Evolutionary conservation across 176 grass and related monocot species (phyloP).

Genomic region (Poa pratensis): DNA sequence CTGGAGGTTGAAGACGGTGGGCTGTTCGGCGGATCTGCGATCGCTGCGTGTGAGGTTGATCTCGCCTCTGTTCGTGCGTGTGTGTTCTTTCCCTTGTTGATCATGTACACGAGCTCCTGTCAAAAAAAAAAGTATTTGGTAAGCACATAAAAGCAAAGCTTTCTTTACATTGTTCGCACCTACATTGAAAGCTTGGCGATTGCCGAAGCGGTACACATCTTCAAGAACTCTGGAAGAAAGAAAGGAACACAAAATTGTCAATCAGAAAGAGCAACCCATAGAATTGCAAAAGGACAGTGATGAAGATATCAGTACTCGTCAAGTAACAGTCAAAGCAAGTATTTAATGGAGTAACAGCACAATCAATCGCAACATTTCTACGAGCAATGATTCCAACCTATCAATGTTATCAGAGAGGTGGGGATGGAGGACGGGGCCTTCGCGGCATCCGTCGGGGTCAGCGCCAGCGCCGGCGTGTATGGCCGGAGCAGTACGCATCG

Average conservation of each 20-base stretch:
- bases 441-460: background rate
- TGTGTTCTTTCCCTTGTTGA: too few relatives aligned
- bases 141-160: constrained; percentile 20
- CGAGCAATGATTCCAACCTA: too few relatives aligned
- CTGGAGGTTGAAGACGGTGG: too few relatives aligned
- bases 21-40: too few relatives aligned
- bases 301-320: background rate
- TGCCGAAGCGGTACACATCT: constrained; percentile 80
- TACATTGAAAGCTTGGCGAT: constrained; percentile 90
- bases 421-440: background rate
- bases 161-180: constrained; percentile 59
- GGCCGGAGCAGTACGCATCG: background rate
- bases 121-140: constrained; percentile 18
- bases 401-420: background rate
- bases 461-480: background rate
- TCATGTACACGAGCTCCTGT: too few relatives aligned
- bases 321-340: too few relatives aligned
- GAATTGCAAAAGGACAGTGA: background rate
- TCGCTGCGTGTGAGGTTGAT: too few relatives aligned
- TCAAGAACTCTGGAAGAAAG: constrained; percentile 78
- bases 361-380: too few relatives aligned
- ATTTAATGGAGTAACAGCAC: too few relatives aligned
- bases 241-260: background rate
- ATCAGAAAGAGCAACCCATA: background rate
- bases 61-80: too few relatives aligned